Conservation (phyloP, 768 basidiomycete species). For the Psilocybe subaeruginosa region DNA sequence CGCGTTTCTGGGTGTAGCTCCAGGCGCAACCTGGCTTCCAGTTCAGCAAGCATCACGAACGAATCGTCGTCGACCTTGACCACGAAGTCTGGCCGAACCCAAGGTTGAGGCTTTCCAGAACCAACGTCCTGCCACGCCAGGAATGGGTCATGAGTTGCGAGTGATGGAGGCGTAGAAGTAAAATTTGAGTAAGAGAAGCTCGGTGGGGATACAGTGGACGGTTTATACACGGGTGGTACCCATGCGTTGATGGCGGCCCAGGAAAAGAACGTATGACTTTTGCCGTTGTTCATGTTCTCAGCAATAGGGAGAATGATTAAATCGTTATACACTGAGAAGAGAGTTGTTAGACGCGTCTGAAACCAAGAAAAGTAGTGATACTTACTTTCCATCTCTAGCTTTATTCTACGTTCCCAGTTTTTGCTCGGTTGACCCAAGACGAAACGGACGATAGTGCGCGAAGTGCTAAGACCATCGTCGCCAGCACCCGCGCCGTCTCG, state of each 20-base stretch:
- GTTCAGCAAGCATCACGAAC: constrained; percentile 92
- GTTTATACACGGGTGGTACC: constrained; percentile 78
- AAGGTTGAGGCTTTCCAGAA: constrained; percentile 49
- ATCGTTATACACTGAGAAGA: constrained; percentile 73
- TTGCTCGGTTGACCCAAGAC: constrained; percentile 84
- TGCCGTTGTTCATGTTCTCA: constrained; percentile 98
- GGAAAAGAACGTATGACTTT: constrained; percentile 88
- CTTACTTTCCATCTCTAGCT: constrained; percentile 91
- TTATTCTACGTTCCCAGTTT: constrained; percentile 78
- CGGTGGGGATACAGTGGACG: constrained; percentile 46
- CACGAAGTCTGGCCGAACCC: constrained; percentile 90
- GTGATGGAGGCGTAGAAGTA: constrained; percentile 54
- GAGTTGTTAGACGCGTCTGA: constrained; percentile 12
- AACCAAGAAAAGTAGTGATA: constrained; percentile 19
- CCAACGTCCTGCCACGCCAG: constrained; percentile 54
- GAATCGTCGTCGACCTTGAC: constrained; percentile 96
- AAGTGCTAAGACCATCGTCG: constrained; percentile 75
- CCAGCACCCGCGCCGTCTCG: constrained; percentile 71
- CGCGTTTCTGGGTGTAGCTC: constrained; percentile 58
- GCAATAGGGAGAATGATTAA: constrained; percentile 80
- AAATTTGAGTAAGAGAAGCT: constrained; percentile 69
- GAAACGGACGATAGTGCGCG: constrained; percentile 86
- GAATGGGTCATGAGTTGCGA: constrained; percentile 76
- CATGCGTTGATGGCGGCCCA: constrained; percentile 93
- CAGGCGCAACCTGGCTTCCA: constrained; percentile 86